Evolutionary conservation across 2,329 filamentous ascomycete genomes (phyloP).

Genomic region (Cladosporium sp.): DNA sequence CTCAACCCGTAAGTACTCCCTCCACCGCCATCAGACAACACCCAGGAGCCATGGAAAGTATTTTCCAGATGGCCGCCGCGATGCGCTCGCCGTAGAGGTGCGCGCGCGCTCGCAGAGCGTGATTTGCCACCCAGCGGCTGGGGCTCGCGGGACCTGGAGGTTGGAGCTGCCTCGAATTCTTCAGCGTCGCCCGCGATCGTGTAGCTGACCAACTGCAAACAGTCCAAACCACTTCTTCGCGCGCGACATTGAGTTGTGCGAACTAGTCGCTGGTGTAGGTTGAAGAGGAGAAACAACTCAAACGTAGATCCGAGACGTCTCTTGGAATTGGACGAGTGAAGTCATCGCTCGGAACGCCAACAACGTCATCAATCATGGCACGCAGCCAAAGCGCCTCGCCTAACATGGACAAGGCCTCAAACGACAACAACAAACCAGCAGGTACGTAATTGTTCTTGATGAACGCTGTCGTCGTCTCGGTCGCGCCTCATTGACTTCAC

Average conservation of each 20-base stretch:
- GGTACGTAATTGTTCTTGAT: neutral
- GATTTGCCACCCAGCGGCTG: slow-evolving; percentile 5
- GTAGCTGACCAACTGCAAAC: neutral
- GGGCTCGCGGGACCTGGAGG: slow-evolving; percentile 9
- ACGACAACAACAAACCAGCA: slow-evolving; percentile 1
- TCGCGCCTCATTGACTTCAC: neutral
- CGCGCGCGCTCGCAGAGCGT: neutral
- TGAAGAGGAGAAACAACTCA: neutral
- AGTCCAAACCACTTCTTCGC: neutral
- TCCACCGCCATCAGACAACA: neutral
- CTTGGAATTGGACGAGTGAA: neutral
- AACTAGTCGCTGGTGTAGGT: neutral
- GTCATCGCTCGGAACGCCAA: neutral
- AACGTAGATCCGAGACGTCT: neutral
- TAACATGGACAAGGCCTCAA: neutral
- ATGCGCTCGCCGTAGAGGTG: neutral
- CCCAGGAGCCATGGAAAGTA: neutral
- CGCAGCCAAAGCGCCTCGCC: slow-evolving; percentile 8
- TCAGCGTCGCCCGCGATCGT: slow-evolving; percentile 1
- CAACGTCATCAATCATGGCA: slow-evolving; percentile 4
- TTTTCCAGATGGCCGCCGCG: neutral
- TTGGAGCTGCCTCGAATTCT: slow-evolving; percentile 8
- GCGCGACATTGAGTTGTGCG: neutral
- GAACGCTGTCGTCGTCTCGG: neutral
- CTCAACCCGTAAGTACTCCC: neutral